Evolutionary conservation across 805 yeast species (phyloP).

Genomic region (Saturnispora hagleri): DNA sequence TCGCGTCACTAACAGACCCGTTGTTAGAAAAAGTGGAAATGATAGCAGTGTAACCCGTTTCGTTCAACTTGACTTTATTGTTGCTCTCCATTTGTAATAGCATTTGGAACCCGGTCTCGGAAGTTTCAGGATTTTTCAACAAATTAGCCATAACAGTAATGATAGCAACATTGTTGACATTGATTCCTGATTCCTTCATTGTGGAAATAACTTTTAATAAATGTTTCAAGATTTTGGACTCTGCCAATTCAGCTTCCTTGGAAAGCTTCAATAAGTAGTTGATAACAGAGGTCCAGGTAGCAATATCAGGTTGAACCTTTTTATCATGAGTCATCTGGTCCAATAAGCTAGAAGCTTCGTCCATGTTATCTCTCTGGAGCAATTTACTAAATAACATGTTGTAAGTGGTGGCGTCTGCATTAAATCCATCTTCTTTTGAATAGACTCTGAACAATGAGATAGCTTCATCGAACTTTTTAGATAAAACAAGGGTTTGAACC

Average conservation of each 20-base stretch:
- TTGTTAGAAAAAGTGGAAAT: slow-evolving; percentile 36
- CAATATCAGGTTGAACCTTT: slow-evolving; percentile 45
- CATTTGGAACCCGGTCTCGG: slow-evolving; percentile 42
- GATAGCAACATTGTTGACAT: slow-evolving; percentile 36
- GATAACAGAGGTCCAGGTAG: slow-evolving; percentile 52
- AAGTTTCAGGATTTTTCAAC: slow-evolving; percentile 36
- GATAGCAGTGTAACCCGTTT: slow-evolving; percentile 37
- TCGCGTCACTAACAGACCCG: slow-evolving; percentile 36
- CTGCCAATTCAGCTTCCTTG: slow-evolving; percentile 31
- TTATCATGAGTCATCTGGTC: slow-evolving; percentile 32
- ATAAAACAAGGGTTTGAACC: slow-evolving; percentile 35
- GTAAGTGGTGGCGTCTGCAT: slow-evolving; percentile 41
- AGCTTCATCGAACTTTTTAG: slow-evolving; percentile 36
- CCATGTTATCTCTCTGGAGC: slow-evolving; percentile 31
- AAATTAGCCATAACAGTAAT: slow-evolving; percentile 48
- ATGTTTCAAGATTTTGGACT: slow-evolving; percentile 27
- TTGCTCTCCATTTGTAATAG: slow-evolving; percentile 33
- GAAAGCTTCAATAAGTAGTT: slow-evolving; percentile 45
- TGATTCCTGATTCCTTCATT: slow-evolving; percentile 32
- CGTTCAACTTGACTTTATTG: slow-evolving; percentile 25
- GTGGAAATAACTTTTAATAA: slow-evolving; percentile 24
- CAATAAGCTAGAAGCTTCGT: slow-evolving; percentile 41
- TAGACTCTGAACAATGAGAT: slow-evolving; percentile 21
- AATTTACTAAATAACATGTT: slow-evolving; percentile 41
- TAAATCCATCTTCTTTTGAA: slow-evolving; percentile 21